phyloP scores from a whole-genome alignment of 208 protist species.

The Leishmania guyanensis region DNA sequence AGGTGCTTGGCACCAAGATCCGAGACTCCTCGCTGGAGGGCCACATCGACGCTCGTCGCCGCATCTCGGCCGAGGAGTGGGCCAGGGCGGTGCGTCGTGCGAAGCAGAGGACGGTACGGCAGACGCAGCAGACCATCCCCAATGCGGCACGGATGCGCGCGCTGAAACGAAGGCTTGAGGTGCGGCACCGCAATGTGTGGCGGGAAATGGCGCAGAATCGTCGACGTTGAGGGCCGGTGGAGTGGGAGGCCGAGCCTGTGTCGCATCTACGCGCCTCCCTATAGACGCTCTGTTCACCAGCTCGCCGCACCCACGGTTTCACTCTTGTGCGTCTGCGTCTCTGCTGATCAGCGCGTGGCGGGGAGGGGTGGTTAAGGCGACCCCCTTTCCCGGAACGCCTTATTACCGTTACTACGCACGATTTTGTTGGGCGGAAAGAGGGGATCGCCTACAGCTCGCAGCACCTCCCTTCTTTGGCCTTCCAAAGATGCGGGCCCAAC shows the following conservation, averaged over 20 bases:
- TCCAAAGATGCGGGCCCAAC: background rate
- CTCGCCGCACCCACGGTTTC: background rate
- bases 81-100: conserved; percentile 75
- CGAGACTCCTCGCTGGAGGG: conserved; percentile 28
- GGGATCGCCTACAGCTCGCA: background rate
- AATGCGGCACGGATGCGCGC: conserved; percentile 69
- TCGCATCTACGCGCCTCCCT: background rate
- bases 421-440: background rate
- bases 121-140: conserved; percentile 74
- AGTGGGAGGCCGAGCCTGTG: too few species aligned
- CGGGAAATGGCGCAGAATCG: conserved; percentile 70
- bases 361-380: background rate
- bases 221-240: conserved; percentile 29
- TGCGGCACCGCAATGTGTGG: conserved; percentile 47
- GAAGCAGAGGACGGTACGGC: conserved; percentile 58
- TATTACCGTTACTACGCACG: too few species aligned
- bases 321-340: background rate
- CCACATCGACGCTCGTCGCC: conserved; percentile 64
- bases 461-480: background rate
- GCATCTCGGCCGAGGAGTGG: conserved; percentile 80
- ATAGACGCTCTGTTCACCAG: background rate
- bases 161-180: conserved; percentile 39
- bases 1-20: conserved; percentile 68
- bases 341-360: background rate
- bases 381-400: too few species aligned